Evolutionary conservation across 1,139 yeast genomes (phyloP), one percentile per base, ranked within the genome.

Genomic region (Blastobotrys elegans): DNA sequence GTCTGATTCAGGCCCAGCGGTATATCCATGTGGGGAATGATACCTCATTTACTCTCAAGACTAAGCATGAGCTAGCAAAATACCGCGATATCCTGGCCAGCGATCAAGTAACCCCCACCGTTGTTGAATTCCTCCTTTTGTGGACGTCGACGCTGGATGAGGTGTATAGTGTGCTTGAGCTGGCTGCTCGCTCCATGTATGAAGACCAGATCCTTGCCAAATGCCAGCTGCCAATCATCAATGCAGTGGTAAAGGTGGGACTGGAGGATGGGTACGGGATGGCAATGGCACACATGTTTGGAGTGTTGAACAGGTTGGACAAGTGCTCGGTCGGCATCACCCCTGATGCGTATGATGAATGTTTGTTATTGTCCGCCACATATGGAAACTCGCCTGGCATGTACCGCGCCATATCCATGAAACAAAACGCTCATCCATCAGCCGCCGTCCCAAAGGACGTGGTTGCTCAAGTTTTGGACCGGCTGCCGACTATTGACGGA

Each of bases 211-310:
- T 66, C 13, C 53, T 59, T 31, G 46, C 55, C 2, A 45, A 37
- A 16, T 62, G 67, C 51, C 69, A 65, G 46, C 50, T 54, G 7
- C 54, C 52, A 2, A 53, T 65, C 10, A 48, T 65, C 6, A 49
- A 54, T 30, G 53, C 62, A 0, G 57, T 56, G 5, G 61, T 57
- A 7, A 50, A 56, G 22, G 56, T 57, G 36, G 48, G 49, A 30
- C 30, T 34, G 8, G 27, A 21, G 7, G 43, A 40, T 29, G 47
- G 47, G 38, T 18, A 48, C 49, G 42, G 53, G 49, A 46, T 46
- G 10, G 58, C 62, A 11, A 59, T 64, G 65, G 65, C 67, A 4
- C 61, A 58, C 37, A 54, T 63, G 56, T 63, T 64, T 52, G 68
- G 66, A 3, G 52, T 63, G 5, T 47, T 65, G 43, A 55, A 54